These are phyloP conservation scores for Fraxinus greggii DNA, from an alignment of 305 asterid genomes.

Conservation along the genomic window DNA sequence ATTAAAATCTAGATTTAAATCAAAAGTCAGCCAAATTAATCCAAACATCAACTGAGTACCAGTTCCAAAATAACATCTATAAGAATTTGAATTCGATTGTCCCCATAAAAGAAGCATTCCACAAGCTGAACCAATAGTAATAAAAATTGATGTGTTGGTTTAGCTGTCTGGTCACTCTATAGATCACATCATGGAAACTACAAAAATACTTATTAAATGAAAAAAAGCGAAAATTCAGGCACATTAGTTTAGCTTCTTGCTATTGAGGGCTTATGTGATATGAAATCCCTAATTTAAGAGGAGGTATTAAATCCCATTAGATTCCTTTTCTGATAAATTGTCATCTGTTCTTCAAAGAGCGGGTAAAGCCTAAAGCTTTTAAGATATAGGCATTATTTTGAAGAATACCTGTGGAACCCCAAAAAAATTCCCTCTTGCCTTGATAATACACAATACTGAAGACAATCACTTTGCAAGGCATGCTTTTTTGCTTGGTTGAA, in stretches of 20 bases:
- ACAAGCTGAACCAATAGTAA: background rate
- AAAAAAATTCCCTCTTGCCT: background rate
- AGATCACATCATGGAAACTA: background rate
- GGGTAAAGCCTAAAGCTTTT: background rate
- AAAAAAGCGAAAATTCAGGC: background rate
- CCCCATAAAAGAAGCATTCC: background rate
- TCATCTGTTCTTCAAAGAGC: background rate
- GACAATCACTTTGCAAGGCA: background rate
- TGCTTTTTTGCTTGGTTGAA: slow-evolving; percentile 12
- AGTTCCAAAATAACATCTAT: background rate
- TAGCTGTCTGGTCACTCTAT: background rate
- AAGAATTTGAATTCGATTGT: background rate
- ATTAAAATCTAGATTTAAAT: no score
- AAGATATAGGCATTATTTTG: background rate
- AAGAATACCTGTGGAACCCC: background rate
- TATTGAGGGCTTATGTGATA: background rate
- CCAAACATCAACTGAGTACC: background rate
- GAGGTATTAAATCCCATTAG: slow-evolving; percentile 3
- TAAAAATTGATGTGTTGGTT: background rate
- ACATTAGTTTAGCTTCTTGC: background rate
- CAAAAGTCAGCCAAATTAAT: background rate
- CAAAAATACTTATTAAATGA: background rate
- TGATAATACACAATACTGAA: background rate
- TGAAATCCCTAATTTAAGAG: background rate
- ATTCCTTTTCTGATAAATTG: background rate